Evolutionary conservation across 306 rosid species (phyloP), one percentile per base, ranked within the genome.

Genomic region (Prunus mira): DNA sequence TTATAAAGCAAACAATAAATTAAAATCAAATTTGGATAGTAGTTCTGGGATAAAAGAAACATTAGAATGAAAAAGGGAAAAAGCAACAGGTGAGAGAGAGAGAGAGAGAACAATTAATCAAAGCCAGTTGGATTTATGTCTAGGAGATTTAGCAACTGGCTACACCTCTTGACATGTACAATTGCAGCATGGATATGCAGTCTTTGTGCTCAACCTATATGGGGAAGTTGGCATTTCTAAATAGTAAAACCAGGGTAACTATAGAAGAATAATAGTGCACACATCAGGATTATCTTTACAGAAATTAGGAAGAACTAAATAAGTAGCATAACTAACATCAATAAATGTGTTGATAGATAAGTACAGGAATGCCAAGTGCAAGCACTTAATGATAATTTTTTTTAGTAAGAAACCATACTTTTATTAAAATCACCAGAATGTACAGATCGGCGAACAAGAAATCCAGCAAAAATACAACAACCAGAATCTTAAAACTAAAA

Each of bases 141-240:
- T 14, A 72, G 9, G 51, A 38, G 66, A 72, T 60, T 72, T 20
- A 13, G 65, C 49, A 34, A 51, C n/a, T 56, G 66, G 50, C 38
- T 38, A 22, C 66, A 20, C 22, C 38, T 17, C 43, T 38, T 38
- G 43, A 38, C 43, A 38, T 38, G 43, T 56, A 71, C 41, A 2
- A 54, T 71, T n/a, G 50, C 74, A 70, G 38, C 15, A 71, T 24
- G 20, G 67, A 66, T 2, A 38, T 24, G 52, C 51, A 32, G 6
- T 52, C 65, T 70, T 50, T 43, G 75, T 55, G 28, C 43, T 72
- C 38, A 72, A 72, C 56, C 27, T 24, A 38, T n/a, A 43, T 19
- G 43, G 68, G 67, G 17, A 41, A 27, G 18, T 52, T 27, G 25
- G n/a, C 54, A 52, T 22, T 12, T 18, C 12, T 43, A 78, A 62